These are phyloP conservation scores for Nannizziopsis barbatae DNA, from an alignment of 2,329 filamentous ascomycete genomes.

Conservation along the genomic window DNA sequence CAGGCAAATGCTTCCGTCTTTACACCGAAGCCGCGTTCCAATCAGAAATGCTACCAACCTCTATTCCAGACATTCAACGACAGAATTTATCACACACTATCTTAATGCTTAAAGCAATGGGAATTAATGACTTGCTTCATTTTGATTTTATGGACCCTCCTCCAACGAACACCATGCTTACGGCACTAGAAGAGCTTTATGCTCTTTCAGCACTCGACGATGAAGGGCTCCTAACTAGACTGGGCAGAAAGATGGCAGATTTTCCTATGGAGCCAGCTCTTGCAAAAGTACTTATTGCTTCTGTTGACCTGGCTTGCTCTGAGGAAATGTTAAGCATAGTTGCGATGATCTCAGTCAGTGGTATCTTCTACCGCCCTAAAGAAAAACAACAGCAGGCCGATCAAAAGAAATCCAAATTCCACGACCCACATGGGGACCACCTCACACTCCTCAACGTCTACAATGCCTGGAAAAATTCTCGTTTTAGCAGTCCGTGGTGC, in stretches of 20 bases:
- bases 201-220: conserved; percentile 85
- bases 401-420: conserved; percentile 95
- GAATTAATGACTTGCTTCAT: conserved; percentile 91
- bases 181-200: conserved; percentile 88
- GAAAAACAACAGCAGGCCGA: conserved; percentile 95
- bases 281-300: conserved; percentile 79
- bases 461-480: conserved; percentile 85
- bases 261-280: conserved; percentile 95
- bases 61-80: conserved; percentile 90
- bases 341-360: conserved; percentile 78
- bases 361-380: conserved; percentile 88
- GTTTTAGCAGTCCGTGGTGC: conserved; percentile 80
- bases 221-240: conserved; percentile 80
- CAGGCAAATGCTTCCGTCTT: conserved; percentile 88
- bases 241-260: conserved; percentile 94
- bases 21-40: conserved; percentile 95
- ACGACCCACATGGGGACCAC: conserved; percentile 89
- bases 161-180: conserved; percentile 94
- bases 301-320: conserved; percentile 76
- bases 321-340: conserved; percentile 93
- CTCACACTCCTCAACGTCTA: conserved; percentile 93
- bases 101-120: conserved; percentile 97
- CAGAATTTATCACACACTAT: conserved; percentile 90
- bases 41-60: conserved; percentile 91
- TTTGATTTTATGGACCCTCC: conserved; percentile 99